Conservation (phyloP, 257 asterid species). For the Gardenia jasminoides region DNA sequence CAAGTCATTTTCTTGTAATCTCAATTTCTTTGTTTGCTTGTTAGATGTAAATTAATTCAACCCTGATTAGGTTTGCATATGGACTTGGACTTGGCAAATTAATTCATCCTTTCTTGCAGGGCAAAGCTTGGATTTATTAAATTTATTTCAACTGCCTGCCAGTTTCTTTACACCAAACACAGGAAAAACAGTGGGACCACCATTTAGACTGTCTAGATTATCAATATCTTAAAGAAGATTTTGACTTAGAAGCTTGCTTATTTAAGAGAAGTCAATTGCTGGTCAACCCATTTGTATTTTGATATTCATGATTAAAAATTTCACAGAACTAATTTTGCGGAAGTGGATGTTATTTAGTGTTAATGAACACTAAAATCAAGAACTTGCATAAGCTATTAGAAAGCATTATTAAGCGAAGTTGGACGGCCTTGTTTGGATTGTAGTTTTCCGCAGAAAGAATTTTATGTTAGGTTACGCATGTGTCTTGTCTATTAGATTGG, state of each 20-base stretch:
- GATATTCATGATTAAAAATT: neutral
- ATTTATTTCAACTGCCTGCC: too few species aligned
- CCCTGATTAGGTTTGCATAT: neutral
- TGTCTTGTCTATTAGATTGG: too few species aligned
- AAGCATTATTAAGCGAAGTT: too few species aligned
- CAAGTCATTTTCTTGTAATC: neutral
- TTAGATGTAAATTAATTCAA: neutral
- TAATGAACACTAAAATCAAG: too few species aligned
- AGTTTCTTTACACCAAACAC: constrained; percentile 6
- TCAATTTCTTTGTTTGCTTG: too few species aligned
- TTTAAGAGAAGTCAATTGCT: neutral
- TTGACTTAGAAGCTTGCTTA: too few species aligned
- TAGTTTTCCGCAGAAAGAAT: too few species aligned
- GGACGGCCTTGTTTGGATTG: too few species aligned
- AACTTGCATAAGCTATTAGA: too few species aligned
- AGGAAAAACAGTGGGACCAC: neutral
- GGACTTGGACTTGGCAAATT: neutral
- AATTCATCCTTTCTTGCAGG: neutral
- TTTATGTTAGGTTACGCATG: too few species aligned
- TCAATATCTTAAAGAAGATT: neutral
- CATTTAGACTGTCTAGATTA: neutral
- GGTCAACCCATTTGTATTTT: neutral
- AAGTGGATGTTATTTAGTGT: neutral
- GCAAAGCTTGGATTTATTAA: neutral
- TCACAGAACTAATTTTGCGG: neutral